A percentile compares a stretch with the other conserved stretches of the same genome.
Evolutionary conservation across 2,329 filamentous ascomycete species (phyloP).

Genomic region (Leptographium procerum): DNA sequence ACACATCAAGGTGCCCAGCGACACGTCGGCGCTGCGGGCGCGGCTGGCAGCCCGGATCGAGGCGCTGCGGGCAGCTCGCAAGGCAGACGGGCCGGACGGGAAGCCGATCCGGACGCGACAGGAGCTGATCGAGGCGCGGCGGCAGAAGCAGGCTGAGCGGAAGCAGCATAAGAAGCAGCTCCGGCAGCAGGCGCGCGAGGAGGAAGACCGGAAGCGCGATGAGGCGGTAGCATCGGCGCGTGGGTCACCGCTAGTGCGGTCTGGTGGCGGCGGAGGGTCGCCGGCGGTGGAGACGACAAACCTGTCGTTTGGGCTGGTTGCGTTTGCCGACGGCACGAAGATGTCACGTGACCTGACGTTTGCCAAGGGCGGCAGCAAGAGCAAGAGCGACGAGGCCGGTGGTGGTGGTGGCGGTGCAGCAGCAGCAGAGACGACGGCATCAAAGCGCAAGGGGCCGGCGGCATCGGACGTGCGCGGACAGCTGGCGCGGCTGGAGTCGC

Average conservation of each 20-base stretch:
- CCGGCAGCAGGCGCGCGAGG: conserved; percentile 63
- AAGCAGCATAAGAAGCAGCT: conserved; percentile 84
- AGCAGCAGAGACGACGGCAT: background rate
- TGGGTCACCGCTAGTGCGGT: conserved; percentile 36
- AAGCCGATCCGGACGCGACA: conserved; percentile 75
- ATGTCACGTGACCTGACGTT: conserved; percentile 63
- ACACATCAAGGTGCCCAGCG: conserved; percentile 54
- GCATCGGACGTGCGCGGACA: conserved; percentile 69
- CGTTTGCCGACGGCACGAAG: conserved; percentile 75
- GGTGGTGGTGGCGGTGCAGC: background rate
- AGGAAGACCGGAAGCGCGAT: conserved; percentile 59
- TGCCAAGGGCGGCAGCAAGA: conserved; percentile 25
- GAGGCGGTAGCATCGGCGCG: conserved; percentile 48
- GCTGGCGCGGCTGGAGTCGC: conserved; percentile 74
- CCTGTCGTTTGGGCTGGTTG: conserved; percentile 85
- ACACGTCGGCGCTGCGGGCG: conserved; percentile 63
- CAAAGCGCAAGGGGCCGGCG: conserved; percentile 62
- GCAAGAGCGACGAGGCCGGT: conserved; percentile 12
- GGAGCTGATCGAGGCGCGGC: conserved; percentile 81
- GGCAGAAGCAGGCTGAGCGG: conserved; percentile 76
- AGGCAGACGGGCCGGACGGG: conserved; percentile 56
- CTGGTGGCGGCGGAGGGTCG: conserved; percentile 38
- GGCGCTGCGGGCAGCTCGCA: conserved; percentile 71
- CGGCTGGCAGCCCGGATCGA: conserved; percentile 77
- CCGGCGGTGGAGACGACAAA: conserved; percentile 44